Base-by-base conservation (phyloP, 345 rosid species). In the Moringa oleifera region DNA sequence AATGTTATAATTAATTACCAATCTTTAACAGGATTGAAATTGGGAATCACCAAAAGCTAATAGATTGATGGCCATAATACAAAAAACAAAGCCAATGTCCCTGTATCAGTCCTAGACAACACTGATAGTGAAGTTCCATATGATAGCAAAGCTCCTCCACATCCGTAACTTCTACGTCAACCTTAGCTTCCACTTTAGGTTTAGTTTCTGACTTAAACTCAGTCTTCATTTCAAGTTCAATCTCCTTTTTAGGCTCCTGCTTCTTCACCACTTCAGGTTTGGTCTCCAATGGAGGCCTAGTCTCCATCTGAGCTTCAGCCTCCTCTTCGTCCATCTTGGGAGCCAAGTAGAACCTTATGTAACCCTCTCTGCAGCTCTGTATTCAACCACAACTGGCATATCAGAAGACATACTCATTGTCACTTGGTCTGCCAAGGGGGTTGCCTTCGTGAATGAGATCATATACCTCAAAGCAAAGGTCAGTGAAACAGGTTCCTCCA, bases 271-370 rank as follows among this genome's bases (percentile, higher is more conserved):
- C n/a, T 60, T 57, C 68, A 16, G 95, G 83, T 61, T 88, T 86
- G 8, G 84, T 79, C 68, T 90, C 25, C 25, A 50, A 5, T 31
- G 25, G 15, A 7, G 31, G 65, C 20, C 28, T 61, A 46, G 53
- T 28, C 45, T 54, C 31, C 28, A 18, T 19, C 22, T 20, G 22
- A 51, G 54, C 21, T 51, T 20, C 99, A 10, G 86, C 91, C 66
- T 83, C 99, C 46, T 94, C 97, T 65, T 94, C 99, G 71, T 94
- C 99, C 10, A 94, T 91, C 86, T 94, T 94, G 17, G 99, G 99
- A 19, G 99, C 97, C 87, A 91, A 72, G 76, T 94, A 94, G 81
- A 78, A 94, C 63, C 99, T 84, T 45, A 94, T 64, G 60, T 88
- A 83, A 61, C 99, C 99, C 97, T 94, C 69, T 94, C 99, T 18